Conservation (phyloP, 495 filamentous ascomycete species). For the Ascodesmis nigricans region DNA sequence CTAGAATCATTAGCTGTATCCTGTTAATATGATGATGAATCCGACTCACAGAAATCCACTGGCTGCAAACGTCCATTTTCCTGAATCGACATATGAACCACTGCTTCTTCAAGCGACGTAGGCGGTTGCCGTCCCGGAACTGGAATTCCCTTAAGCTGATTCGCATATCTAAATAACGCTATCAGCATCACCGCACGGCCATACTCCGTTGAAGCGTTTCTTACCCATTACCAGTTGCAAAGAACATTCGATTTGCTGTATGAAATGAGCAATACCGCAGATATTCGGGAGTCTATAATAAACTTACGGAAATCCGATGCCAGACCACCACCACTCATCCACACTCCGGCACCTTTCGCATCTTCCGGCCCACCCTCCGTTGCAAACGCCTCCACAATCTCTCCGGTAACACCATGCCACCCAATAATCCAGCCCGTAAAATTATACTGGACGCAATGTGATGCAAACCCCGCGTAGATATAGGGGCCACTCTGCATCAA, state of each 20-base stretch:
- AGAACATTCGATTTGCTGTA: constrained; percentile 21
- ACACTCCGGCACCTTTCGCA: constrained; percentile 20
- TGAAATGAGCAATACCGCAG: no score
- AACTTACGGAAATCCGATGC: constrained; percentile 21
- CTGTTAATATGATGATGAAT: constrained; percentile 21
- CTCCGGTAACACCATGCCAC: constrained; percentile 26
- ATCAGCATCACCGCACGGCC: constrained; percentile 17
- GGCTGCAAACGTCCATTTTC: constrained; percentile 19
- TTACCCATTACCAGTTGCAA: constrained; percentile 21
- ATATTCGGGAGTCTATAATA: no score
- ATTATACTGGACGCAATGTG: constrained; percentile 29
- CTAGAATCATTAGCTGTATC: no score
- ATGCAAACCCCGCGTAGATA: constrained; percentile 27
- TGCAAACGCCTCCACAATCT: constrained; percentile 23
- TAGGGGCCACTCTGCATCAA: constrained; percentile 24
- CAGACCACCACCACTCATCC: constrained; percentile 23
- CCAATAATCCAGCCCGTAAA: constrained; percentile 29
- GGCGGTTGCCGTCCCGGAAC: constrained; percentile 22
- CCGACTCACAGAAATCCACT: constrained; percentile 19
- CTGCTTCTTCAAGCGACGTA: constrained; percentile 22
- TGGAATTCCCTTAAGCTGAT: constrained; percentile 19
- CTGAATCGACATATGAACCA: constrained; percentile 23
- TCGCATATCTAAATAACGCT: constrained; percentile 21
- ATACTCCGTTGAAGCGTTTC: constrained; percentile 2
- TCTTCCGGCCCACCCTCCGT: constrained; percentile 23